phyloP scores from a whole-genome alignment of 2,329 filamentous ascomycete genomes.

The Pleomassaria siparia region DNA sequence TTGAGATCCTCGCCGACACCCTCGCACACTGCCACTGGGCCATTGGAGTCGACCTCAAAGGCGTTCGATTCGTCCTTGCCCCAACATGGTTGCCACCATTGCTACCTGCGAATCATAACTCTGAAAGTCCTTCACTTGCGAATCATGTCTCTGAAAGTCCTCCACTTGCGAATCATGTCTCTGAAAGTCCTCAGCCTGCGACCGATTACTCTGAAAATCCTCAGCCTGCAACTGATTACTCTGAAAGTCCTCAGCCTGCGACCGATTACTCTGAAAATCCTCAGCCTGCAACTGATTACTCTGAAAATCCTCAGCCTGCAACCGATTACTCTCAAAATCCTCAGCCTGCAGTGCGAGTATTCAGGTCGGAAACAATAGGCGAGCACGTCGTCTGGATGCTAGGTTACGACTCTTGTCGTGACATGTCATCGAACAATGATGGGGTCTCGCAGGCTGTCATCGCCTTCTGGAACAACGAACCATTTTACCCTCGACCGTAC shows the following conservation, averaged over 20 bases:
- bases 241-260: no score
- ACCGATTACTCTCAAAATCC: no score
- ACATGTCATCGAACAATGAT: constrained; percentile 48
- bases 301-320: no score
- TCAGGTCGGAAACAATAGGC: not conserved
- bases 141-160: no score
- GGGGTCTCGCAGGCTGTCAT: constrained; percentile 47
- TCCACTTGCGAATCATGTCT: no score
- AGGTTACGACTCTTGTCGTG: constrained; percentile 62
- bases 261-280: no score
- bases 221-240: no score
- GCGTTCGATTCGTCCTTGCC: constrained; percentile 59
- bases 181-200: no score
- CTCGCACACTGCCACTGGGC: constrained; percentile 56
- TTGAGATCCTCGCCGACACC: constrained; percentile 50
- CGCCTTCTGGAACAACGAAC: constrained; percentile 55
- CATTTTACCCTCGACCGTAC: constrained; percentile 47
- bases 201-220: no score
- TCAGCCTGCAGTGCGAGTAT: not conserved
- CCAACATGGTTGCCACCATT: not conserved
- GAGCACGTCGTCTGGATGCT: constrained; percentile 40
- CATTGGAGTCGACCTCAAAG: constrained; percentile 52
- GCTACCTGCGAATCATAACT: no score
- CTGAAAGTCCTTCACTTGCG: no score
- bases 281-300: no score